Percentiles rank a stretch among this genome's conserved stretches.
Evolutionary conservation across 768 basidiomycete species (phyloP).

Genomic region (Boletus rubroflammeus): DNA sequence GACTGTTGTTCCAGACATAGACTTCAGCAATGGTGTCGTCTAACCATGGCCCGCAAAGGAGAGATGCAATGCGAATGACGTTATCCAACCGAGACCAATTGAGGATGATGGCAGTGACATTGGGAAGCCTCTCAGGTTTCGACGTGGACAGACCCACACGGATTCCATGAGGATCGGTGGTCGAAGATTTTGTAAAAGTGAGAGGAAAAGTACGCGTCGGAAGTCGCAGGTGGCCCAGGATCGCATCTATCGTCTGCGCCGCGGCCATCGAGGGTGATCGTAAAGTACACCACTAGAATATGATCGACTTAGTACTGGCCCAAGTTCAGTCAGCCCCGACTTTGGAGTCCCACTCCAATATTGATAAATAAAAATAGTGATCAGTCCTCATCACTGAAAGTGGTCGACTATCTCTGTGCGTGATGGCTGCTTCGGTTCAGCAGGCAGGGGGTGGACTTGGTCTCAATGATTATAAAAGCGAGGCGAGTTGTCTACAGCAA

Average conservation of each 20-base stretch:
- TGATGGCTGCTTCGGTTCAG: not conserved
- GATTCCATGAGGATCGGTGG: not conserved
- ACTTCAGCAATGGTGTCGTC: slow-evolving; percentile 46
- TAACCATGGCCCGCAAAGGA: slow-evolving; percentile 47
- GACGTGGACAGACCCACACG: slow-evolving; percentile 13
- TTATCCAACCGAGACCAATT: slow-evolving; percentile 70
- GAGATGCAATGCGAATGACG: slow-evolving; percentile 50
- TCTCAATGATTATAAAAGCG: not conserved
- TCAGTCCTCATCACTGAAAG: too few relatives aligned
- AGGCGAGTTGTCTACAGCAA: slow-evolving; percentile 20
- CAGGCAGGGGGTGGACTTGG: too few relatives aligned
- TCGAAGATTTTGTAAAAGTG: slow-evolving; percentile 13
- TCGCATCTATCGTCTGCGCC: slow-evolving; percentile 3
- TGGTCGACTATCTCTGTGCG: too few relatives aligned
- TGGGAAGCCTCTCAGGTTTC: slow-evolving; percentile 21
- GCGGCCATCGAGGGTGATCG: slow-evolving; percentile 7
- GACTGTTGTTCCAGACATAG: slow-evolving; percentile 64
- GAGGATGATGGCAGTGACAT: slow-evolving; percentile 55
- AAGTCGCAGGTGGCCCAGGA: slow-evolving; percentile 14
- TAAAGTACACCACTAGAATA: not conserved
- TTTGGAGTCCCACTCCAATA: not conserved
- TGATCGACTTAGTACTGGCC: not conserved
- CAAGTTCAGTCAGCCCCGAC: slow-evolving; percentile 4
- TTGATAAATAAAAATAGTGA: not conserved
- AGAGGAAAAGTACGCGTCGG: slow-evolving; percentile 13